Conservation (phyloP, 2,329 filamentous ascomycete genomes). For the Ceratocystis alfenasii region DNA sequence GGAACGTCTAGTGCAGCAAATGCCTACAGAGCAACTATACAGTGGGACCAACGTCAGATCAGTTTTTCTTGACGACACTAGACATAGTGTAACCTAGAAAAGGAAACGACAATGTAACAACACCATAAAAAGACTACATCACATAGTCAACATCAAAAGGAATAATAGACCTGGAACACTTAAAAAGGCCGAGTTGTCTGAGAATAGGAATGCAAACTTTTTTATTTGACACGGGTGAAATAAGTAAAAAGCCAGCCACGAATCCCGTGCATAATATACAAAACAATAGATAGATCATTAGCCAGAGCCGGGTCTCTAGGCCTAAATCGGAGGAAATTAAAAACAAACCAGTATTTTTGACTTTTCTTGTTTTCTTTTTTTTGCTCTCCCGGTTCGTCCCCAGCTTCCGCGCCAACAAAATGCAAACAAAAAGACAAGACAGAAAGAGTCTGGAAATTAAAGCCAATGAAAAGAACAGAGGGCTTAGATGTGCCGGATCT, state of each 20-base stretch:
- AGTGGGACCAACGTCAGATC: too few relatives aligned
- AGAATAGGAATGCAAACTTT: neutral
- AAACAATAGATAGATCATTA: neutral
- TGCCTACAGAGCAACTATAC: too few relatives aligned
- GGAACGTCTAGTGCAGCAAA: too few relatives aligned
- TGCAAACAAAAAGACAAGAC: neutral
- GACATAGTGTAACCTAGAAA: too few relatives aligned
- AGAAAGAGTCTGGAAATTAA: neutral
- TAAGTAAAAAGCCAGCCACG: neutral
- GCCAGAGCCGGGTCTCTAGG: too few relatives aligned
- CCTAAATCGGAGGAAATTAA: too few relatives aligned
- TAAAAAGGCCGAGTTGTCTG: too few relatives aligned
- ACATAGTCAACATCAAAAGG: too few relatives aligned
- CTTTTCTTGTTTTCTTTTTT: neutral
- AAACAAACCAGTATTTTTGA: neutral
- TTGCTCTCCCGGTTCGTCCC: neutral
- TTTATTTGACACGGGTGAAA: neutral
- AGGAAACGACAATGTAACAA: too few relatives aligned
- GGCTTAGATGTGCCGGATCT: neutral
- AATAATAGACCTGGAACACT: too few relatives aligned
- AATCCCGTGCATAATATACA: neutral
- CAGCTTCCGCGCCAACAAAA: neutral
- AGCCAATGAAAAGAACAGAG: neutral
- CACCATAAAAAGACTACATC: too few relatives aligned
- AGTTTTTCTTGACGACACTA: too few relatives aligned